Base-by-base conservation (phyloP, 768 basidiomycete genomes). In the button mushroom (Agaricus bisporus) region DNA sequence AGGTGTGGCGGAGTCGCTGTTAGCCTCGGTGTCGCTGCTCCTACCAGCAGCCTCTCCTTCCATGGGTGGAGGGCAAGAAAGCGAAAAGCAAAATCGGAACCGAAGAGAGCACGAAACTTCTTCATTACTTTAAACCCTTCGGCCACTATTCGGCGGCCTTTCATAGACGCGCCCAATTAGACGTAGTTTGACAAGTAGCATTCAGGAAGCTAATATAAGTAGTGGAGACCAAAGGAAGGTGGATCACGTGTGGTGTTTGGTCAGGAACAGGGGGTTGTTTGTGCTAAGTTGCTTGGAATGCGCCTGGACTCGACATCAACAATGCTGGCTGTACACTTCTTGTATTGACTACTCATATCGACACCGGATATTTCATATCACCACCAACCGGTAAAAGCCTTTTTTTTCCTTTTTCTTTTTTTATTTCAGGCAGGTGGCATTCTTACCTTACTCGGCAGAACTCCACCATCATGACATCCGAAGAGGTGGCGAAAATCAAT, bases 401-500 rank as follows among this genome's bases (percentile, higher is more conserved):
- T 1, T 22, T 22, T 32, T 7, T 18, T 26, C 18, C 14, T 47
- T 12, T 25, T 17, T n/a, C 32, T 48, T 35, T 11, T 25, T 36
- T 15, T 14, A 10, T 25, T 36, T 15, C 18, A 10, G 17, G n/a
- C n/a, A 5, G 22, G 22, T 22, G 22, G 4, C 22, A 25, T 46
- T 45, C 45, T 36, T 38, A 59, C 49, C 32, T 56, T 45, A 36
- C 48, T 50, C 46, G 11, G 14, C 41, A 65, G 65, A 63, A 22
- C n/a, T n/a, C n/a, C n/a, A n/a, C 22, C 22, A 22, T 59, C 58
- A 68, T 66, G 55, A 53, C 52, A 56, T 60, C 55, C 57, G 54
- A 58, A 59, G 42, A 41, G 39, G 29, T 11, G 32, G 32, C 32
- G 32, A 32, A 7, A 32, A 32, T 32, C 32, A 32, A 48, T 48